Evolutionary conservation across 2,329 filamentous ascomycete genomes (phyloP), one percentile per base, ranked within the genome.

Genomic region (Alternaria burnsii): DNA sequence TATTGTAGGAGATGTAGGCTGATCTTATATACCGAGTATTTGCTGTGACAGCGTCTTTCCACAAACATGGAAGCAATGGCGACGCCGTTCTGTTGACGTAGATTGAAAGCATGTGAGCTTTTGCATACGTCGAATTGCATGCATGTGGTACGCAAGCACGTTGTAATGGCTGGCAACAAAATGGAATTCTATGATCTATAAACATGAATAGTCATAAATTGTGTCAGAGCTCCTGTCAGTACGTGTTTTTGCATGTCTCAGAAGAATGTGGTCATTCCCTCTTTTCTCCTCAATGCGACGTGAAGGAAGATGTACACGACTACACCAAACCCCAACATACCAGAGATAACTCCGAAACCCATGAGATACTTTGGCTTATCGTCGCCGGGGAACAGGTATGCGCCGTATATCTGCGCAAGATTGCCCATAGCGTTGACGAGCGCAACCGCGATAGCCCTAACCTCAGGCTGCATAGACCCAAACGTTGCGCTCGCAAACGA

Each of bases 361-460:
- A 74, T 69, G 5, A 75, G 68, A 18, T 78, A 78, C 59, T 85
- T 83, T 0, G 85, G 84, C 20, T 74, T 73, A 55, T 86, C 83
- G 0, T 75, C 65, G 0, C 72, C 70, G 0, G 85, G 85, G 71
- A 86, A 87, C 3, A 87, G 66, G 62, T 86, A 70, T 0, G 83
- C 80, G 10, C 85, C 85, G 61, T 87, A 87, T 18, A 87, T 86
- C 61, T 85, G 82, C 0, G 84, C 82, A 11, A 86, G 69, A 62
- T 86, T 87, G 4, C 83, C 85, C 68, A 86, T 76, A 0, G 83
- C 82, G 63, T 86, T 86, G 40, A 86, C 82, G 10, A 86, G 70
- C 1, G 84, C 85, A 22, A 87, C 71, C 3, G 79, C 79, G n/a
- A 87, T 80, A 14, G 80, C 84, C n/a, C 85, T 73, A 3, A 81